Evolutionary conservation across 805 yeast species (phyloP).

Genomic region (Middelhovenomyces tepae): DNA sequence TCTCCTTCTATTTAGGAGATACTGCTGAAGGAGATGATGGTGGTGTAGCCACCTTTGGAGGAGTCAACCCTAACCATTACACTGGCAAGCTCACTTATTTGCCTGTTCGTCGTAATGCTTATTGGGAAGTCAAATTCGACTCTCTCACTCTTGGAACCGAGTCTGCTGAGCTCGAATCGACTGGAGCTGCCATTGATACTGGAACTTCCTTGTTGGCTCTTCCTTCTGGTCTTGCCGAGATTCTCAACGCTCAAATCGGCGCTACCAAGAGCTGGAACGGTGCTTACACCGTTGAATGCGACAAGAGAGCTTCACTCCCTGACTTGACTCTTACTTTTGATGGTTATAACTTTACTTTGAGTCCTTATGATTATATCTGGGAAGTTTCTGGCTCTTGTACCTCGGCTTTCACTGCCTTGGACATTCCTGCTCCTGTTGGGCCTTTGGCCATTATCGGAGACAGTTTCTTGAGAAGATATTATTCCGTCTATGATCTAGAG

Average conservation of each 20-base stretch:
- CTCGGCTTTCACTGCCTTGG: conserved; percentile 95
- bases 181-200: conserved; percentile 98
- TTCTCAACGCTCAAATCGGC: conserved; percentile 90
- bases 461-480: conserved; percentile 90
- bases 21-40: conserved; percentile 58
- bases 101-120: conserved; percentile 98
- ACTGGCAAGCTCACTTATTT: conserved; percentile 86
- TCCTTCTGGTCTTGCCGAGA: conserved; percentile 93
- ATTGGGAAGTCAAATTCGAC: conserved; percentile 96
- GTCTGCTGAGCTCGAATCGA: conserved; percentile 66
- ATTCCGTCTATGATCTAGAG: conserved; percentile 87
- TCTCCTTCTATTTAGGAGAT: conserved; percentile 87
- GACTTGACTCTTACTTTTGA: conserved; percentile 84
- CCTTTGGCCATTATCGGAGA: conserved; percentile 96
- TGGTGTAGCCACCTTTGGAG: conserved; percentile 94
- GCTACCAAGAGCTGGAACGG: conserved; percentile 97
- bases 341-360: conserved; percentile 85
- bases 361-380: conserved; percentile 85
- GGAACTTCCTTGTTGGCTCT: conserved; percentile 95
- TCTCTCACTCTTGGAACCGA: conserved; percentile 90
- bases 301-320: conserved; percentile 71
- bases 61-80: conserved; percentile 68
- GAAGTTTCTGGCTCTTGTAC: conserved; percentile 94
- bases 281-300: conserved; percentile 92
- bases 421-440: conserved; percentile 94